A percentile compares a stretch with the other conserved stretches of the same genome.
phyloP scores from a whole-genome alignment of 495 filamentous ascomycete genomes.

The Podospora bellae-mahoneyi region DNA sequence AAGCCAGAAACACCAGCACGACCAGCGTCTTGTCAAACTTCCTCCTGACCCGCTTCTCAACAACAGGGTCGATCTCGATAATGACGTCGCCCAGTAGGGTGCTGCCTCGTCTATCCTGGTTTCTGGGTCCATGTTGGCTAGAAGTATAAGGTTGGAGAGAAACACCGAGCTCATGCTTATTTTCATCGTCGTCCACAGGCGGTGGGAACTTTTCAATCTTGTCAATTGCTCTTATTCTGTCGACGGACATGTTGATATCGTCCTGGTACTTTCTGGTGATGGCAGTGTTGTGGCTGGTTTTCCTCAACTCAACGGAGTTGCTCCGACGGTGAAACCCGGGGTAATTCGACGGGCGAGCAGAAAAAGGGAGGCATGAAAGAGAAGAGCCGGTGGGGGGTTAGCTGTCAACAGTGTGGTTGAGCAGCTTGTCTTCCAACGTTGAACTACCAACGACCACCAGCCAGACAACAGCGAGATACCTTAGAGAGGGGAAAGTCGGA shows the following conservation, averaged over 20 bases:
- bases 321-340: neutral
- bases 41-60: neutral
- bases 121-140: neutral
- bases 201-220: neutral
- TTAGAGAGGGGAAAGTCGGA: neutral
- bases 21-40: neutral
- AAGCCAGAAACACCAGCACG: neutral
- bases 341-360: neutral
- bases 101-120: neutral
- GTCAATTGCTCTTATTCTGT: neutral
- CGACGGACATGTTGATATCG: neutral
- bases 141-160: neutral
- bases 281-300: neutral
- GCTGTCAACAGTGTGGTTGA: neutral
- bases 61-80: neutral
- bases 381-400: neutral
- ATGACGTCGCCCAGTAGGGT: neutral
- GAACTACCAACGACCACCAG: neutral
- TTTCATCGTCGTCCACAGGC: neutral
- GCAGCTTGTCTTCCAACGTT: neutral
- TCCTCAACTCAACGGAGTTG: neutral
- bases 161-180: neutral
- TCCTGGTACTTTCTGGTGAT: neutral
- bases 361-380: neutral
- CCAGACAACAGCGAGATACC: neutral